phyloP scores from a whole-genome alignment of 345 rosid species.

The Carallia brachiata region DNA sequence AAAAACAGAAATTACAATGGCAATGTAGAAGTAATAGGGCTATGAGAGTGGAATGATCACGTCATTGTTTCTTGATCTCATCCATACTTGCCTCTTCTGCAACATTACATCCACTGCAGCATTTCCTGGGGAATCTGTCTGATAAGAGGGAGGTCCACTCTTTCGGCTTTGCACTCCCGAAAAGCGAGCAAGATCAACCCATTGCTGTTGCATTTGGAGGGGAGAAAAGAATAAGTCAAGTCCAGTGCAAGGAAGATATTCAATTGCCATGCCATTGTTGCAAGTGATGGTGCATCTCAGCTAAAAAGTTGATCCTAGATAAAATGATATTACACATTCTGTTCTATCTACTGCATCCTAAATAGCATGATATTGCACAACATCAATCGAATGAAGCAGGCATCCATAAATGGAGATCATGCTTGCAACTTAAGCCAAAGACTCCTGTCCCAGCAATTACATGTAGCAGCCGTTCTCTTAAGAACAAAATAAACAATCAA shows the following conservation, averaged over 20 bases:
- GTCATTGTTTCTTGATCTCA: slow-evolving; percentile 44
- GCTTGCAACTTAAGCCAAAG: background rate
- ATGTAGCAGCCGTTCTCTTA: background rate
- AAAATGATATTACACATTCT: background rate
- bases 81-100: slow-evolving; percentile 57
- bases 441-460: background rate
- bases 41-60: too few relatives aligned
- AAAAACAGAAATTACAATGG: too few relatives aligned
- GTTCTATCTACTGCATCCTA: background rate
- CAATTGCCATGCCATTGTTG: background rate
- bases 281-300: background rate
- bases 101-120: slow-evolving; percentile 44
- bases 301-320: background rate
- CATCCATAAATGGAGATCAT: background rate
- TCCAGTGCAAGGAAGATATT: background rate
- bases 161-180: slow-evolving; percentile 74
- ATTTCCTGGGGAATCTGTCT: slow-evolving; percentile 39
- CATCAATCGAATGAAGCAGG: background rate
- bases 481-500: slow-evolving; percentile 2
- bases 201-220: slow-evolving; percentile 60
- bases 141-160: slow-evolving; percentile 35
- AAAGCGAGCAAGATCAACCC: slow-evolving; percentile 89
- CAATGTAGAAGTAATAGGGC: too few relatives aligned
- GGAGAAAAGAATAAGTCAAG: slow-evolving; percentile 7
- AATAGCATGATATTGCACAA: too few relatives aligned